phyloP scores from a whole-genome alignment of 2,329 filamentous ascomycete genomes.

The Corinectria fuckeliana region DNA sequence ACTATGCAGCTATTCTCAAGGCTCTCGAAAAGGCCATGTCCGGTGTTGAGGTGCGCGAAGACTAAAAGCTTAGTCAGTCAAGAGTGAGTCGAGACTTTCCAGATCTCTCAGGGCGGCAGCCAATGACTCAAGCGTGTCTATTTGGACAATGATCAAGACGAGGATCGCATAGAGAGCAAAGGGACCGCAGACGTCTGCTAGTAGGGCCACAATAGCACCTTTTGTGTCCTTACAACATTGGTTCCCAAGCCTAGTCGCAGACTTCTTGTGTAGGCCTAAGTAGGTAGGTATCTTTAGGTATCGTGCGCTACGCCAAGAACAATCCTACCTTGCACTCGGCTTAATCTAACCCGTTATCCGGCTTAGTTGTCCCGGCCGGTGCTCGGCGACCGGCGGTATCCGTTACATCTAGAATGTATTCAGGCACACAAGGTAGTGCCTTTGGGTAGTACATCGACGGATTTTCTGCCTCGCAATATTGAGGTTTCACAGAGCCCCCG shows the following conservation, averaged over 20 bases:
- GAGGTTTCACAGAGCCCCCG: not conserved
- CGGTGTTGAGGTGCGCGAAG: not conserved
- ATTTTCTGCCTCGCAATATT: not conserved
- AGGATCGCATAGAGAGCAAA: no score
- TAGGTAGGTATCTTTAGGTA: not conserved
- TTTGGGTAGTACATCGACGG: not conserved
- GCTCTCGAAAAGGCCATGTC: conserved; percentile 1
- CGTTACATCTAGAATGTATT: not conserved
- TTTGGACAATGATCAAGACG: not conserved
- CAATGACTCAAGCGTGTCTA: not conserved
- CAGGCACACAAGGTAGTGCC: not conserved
- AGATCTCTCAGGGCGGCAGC: not conserved
- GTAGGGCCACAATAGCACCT: no score
- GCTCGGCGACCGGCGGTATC: not conserved
- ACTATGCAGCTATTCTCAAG: conserved; percentile 7
- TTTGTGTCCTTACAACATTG: not conserved
- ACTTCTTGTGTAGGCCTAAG: not conserved
- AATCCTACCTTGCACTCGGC: not conserved
- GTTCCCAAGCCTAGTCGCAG: not conserved
- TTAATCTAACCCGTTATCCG: not conserved
- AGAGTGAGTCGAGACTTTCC: not conserved
- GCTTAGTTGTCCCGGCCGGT: not conserved
- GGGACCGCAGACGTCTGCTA: not conserved
- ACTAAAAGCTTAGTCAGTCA: not conserved
- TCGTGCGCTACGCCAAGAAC: not conserved